phyloP scores from a whole-genome alignment of 129 eudicot genomes.

The Escallonia rubra region DNA sequence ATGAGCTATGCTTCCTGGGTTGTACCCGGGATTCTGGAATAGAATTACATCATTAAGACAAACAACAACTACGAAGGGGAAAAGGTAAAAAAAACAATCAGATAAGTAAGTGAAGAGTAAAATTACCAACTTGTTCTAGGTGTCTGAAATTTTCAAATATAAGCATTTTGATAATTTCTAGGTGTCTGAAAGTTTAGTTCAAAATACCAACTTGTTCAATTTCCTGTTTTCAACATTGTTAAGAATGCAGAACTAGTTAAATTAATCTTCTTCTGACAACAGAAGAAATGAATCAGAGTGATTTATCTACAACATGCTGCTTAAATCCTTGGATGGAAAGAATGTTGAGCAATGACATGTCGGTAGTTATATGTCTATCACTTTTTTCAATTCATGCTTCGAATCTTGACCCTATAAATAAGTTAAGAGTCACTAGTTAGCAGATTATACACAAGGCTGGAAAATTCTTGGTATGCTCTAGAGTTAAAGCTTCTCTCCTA shows the following conservation, averaged over 20 bases:
- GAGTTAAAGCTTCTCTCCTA: too few relatives aligned
- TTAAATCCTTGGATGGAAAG: background rate
- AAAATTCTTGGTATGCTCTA: too few relatives aligned
- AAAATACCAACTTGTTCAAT: background rate
- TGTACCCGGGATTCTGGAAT: slow-evolving; percentile 45
- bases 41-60: background rate
- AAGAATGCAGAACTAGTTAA: too few relatives aligned
- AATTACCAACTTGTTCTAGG: too few relatives aligned
- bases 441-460: too few relatives aligned
- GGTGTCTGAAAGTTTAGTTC: background rate
- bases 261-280: too few relatives aligned
- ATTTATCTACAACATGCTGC: background rate
- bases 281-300: too few relatives aligned
- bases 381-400: background rate
- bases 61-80: background rate
- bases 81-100: background rate
- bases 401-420: background rate
- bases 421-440: too few relatives aligned
- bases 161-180: background rate
- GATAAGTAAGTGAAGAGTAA: slow-evolving; percentile 1
- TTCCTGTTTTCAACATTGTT: too few relatives aligned
- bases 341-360: too few relatives aligned
- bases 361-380: background rate
- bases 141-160: too few relatives aligned
- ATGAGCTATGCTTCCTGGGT: slow-evolving; percentile 47